These are phyloP conservation scores for Myxozyma udenii DNA, from an alignment of 805 yeast species.

Conservation along the genomic window DNA sequence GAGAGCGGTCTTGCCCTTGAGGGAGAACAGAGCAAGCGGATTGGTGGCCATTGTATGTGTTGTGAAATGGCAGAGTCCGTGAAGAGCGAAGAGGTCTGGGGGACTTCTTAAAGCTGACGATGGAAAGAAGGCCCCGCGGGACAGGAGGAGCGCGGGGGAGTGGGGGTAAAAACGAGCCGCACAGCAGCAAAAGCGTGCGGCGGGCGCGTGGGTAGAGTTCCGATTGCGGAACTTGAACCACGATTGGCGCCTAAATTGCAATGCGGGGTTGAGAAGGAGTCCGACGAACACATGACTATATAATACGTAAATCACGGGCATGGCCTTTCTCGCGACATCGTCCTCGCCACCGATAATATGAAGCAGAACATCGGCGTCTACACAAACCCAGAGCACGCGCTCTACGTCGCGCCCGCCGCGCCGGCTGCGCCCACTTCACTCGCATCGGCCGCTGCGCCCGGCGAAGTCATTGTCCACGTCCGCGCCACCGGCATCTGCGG, in stretches of 20 bases:
- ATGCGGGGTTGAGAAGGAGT: too few relatives aligned
- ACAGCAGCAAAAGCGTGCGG: too few relatives aligned
- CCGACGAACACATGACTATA: too few relatives aligned
- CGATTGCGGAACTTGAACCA: too few relatives aligned
- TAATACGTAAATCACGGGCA: too few relatives aligned
- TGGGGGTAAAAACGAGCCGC: too few relatives aligned
- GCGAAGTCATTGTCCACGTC: conserved; percentile 54
- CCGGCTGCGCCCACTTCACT: conserved; percentile 21
- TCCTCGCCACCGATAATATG: conserved; percentile 13
- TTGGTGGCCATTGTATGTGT: neutral
- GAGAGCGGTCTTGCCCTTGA: conserved; percentile 42
- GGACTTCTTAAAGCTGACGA: neutral
- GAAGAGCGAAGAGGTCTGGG: too few relatives aligned
- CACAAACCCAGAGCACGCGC: conserved; percentile 27
- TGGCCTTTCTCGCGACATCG: neutral
- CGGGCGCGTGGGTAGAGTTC: too few relatives aligned
- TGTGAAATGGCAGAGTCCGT: neutral
- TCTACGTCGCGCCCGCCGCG: conserved; percentile 18
- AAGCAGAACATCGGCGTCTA: conserved; percentile 25
- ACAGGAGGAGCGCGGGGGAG: neutral
- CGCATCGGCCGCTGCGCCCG: conserved; percentile 37
- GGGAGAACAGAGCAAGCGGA: conserved; percentile 23
- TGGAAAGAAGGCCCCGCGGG: neutral
- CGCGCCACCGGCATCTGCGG: conserved; percentile 74
- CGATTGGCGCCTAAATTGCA: too few relatives aligned